Evolutionary conservation across 352 stramenopile species (phyloP).

Genomic region (Plasmopara muralis): DNA sequence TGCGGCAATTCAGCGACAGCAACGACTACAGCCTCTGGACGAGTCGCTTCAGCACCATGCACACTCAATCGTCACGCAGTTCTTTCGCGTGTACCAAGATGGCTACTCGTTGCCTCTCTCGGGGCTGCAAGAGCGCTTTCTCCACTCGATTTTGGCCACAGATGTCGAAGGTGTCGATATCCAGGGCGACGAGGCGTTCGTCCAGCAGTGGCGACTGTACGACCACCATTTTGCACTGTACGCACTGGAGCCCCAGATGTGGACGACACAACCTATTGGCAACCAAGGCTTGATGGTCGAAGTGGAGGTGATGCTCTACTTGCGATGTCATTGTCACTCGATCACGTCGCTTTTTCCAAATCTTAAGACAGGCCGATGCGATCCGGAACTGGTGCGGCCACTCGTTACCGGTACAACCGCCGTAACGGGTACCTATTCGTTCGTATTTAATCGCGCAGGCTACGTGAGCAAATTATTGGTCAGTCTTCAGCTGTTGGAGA

Average conservation of each 20-base stretch:
- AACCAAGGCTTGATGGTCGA: conserved; percentile 22
- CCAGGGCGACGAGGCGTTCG: conserved; percentile 15
- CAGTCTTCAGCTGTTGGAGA: conserved; percentile 26
- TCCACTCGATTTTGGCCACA: conserved; percentile 20
- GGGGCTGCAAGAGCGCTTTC: conserved; percentile 20
- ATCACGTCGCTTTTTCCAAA: conserved; percentile 24
- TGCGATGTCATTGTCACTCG: conserved; percentile 25
- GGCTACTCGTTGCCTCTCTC: conserved; percentile 19
- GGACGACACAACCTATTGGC: conserved; percentile 15
- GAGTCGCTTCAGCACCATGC: conserved; percentile 17
- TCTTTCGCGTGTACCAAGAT: conserved; percentile 25
- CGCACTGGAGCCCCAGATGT: conserved; percentile 20
- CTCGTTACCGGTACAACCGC: conserved; percentile 18
- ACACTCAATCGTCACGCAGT: conserved; percentile 20
- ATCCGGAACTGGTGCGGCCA: conserved; percentile 10
- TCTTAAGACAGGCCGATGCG: conserved; percentile 19
- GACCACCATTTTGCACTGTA: conserved; percentile 18
- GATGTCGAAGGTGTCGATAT: conserved; percentile 19
- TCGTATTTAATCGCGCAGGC: conserved; percentile 23
- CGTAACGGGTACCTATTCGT: conserved; percentile 20
- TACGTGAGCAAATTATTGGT: conserved; percentile 20
- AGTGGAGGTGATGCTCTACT: conserved; percentile 25
- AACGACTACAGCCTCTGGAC: conserved; percentile 10
- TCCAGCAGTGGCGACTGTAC: conserved; percentile 30
- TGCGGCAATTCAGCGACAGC: conserved; percentile 9